Evolutionary conservation across 148 eudicot species (phyloP).

Genomic region (Dianthus caryophyllus): DNA sequence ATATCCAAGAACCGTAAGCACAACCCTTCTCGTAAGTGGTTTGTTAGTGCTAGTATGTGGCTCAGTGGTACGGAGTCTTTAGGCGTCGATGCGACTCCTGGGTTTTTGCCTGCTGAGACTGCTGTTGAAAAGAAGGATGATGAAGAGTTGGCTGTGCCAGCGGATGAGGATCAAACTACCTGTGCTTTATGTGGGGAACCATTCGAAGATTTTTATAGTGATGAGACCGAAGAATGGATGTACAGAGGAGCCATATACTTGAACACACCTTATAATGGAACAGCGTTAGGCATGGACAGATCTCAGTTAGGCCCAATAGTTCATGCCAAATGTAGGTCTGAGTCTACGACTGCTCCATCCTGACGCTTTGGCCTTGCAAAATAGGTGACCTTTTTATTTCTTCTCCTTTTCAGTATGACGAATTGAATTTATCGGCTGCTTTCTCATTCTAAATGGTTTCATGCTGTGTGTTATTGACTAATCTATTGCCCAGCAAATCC

Average conservation of each 20-base stretch:
- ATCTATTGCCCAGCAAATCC: too few relatives aligned
- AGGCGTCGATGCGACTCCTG: conserved; percentile 77
- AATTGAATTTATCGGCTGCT: background rate
- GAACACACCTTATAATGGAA: conserved; percentile 59
- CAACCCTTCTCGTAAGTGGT: conserved; percentile 96
- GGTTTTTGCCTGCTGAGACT: conserved; percentile 68
- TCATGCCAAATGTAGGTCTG: conserved; percentile 91
- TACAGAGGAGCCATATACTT: conserved; percentile 85
- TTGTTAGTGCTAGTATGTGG: conserved; percentile 80
- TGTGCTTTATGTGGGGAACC: conserved; percentile 95
- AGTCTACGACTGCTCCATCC: conserved; percentile 42
- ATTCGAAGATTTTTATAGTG: conserved; percentile 89
- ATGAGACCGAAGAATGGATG: conserved; percentile 98
- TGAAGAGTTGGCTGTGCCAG: conserved; percentile 83
- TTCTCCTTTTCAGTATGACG: background rate
- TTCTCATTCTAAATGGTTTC: background rate
- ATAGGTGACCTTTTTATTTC: conserved; percentile 40
- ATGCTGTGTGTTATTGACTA: background rate
- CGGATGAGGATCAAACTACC: conserved; percentile 79
- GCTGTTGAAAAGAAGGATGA: conserved; percentile 66
- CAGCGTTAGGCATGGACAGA: conserved; percentile 57
- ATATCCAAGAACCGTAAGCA: conserved; percentile 81
- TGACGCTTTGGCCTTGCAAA: conserved; percentile 39
- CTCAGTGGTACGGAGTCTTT: conserved; percentile 84
- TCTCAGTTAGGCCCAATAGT: conserved; percentile 89